phyloP scores from a whole-genome alignment of 345 rosid genomes.

The Lenwebbia sp. region DNA sequence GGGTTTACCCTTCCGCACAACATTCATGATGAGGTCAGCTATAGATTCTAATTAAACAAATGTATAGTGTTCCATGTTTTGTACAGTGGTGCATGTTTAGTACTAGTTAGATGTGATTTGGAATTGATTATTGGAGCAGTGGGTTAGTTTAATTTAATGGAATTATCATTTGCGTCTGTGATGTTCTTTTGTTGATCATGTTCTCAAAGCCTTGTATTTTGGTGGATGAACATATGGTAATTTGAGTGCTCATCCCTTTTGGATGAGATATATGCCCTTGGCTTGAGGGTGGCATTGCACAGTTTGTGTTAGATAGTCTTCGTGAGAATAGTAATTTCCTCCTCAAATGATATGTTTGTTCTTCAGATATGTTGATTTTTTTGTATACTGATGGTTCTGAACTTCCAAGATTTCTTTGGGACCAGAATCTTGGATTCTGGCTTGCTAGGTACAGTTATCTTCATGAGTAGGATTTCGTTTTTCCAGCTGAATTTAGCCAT shows the following conservation, averaged over 20 bases:
- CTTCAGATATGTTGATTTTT: neutral
- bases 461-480: neutral
- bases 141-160: neutral
- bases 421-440: neutral
- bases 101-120: neutral
- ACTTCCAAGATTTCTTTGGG: neutral
- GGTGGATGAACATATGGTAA: neutral
- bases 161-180: neutral
- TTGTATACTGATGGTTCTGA: neutral
- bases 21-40: constrained; percentile 60
- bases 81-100: neutral
- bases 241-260: neutral
- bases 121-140: neutral
- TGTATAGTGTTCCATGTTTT: neutral
- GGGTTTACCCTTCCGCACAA: constrained; percentile 73
- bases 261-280: neutral
- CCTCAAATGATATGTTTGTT: neutral
- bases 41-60: neutral
- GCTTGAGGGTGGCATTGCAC: neutral
- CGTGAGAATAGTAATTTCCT: neutral
- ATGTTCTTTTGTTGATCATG: neutral
- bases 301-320: neutral
- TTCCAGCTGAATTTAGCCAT: neutral
- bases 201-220: neutral
- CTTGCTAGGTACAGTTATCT: neutral